Evolutionary conservation across 495 filamentous ascomycete genomes (phyloP).

Genomic region (Penicillium paradoxum): DNA sequence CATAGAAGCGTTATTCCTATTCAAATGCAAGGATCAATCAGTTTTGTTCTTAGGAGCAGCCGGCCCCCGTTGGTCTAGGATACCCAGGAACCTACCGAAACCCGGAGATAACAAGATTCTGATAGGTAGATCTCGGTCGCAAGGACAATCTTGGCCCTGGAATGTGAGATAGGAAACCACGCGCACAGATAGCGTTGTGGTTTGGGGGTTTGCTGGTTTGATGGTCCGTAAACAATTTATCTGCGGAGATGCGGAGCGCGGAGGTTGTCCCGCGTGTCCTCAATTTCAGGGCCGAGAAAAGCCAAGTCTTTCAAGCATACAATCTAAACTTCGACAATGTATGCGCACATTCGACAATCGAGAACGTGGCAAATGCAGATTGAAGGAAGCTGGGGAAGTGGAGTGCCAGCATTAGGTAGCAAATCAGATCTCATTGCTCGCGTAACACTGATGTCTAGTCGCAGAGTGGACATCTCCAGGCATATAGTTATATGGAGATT

Average conservation of each 20-base stretch:
- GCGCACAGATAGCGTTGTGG: neutral
- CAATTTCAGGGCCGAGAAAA: neutral
- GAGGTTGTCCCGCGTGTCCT: constrained; percentile 4
- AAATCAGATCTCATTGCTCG: constrained; percentile 5
- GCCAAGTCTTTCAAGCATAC: neutral
- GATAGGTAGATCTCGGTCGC: neutral
- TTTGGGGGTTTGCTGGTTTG: neutral
- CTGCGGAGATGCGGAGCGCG: constrained; percentile 8
- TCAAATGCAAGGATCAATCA: neutral
- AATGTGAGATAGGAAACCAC: neutral
- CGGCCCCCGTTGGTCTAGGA: neutral
- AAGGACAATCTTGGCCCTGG: neutral
- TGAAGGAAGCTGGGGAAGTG: constrained; percentile 12
- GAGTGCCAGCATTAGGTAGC: constrained; percentile 4
- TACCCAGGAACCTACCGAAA: neutral
- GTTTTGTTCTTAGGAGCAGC: neutral
- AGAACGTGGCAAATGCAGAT: constrained; percentile 4
- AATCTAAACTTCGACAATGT: neutral
- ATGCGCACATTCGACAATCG: neutral
- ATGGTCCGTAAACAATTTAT: constrained; percentile 5
- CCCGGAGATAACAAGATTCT: neutral
- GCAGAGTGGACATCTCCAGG: too few relatives aligned
- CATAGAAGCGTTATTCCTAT: neutral
- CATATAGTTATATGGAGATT: too few relatives aligned
- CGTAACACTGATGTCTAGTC: neutral